Conservation (phyloP, 2,329 filamentous ascomycete genomes). For the Pseudogymnoascus sp. region DNA sequence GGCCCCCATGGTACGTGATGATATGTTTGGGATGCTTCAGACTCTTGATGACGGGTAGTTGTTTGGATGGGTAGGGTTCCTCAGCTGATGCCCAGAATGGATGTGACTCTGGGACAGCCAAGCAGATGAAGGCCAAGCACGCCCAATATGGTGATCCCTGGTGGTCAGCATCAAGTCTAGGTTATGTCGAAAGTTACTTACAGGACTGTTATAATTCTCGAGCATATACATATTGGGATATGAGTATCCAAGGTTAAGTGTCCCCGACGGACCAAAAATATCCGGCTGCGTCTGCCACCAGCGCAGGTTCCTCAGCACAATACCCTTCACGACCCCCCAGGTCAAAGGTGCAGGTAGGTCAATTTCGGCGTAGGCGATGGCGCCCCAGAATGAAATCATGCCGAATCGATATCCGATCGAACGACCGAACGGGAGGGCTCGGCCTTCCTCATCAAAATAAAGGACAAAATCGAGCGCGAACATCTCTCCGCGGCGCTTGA, state of each 20-base stretch:
- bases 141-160: slow-evolving; percentile 57
- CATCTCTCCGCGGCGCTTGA: slow-evolving; percentile 59
- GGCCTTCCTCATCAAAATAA: slow-evolving; percentile 66
- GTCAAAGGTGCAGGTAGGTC: slow-evolving; percentile 65
- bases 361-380: slow-evolving; percentile 68
- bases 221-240: slow-evolving; percentile 69
- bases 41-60: slow-evolving; percentile 53
- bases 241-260: slow-evolving; percentile 54
- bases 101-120: slow-evolving; percentile 62
- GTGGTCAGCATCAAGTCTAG: background rate
- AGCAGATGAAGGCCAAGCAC: slow-evolving; percentile 68
- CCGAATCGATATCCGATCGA: slow-evolving; percentile 78
- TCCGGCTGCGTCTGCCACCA: slow-evolving; percentile 74
- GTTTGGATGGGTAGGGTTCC: slow-evolving; percentile 49
- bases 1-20: slow-evolving; percentile 62
- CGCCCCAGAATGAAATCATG: slow-evolving; percentile 79
- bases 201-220: slow-evolving; percentile 78
- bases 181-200: slow-evolving; percentile 34
- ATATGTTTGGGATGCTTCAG: slow-evolving; percentile 69
- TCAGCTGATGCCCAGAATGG: slow-evolving; percentile 70
- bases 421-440: slow-evolving; percentile 70
- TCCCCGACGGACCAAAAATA: slow-evolving; percentile 70
- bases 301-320: slow-evolving; percentile 65
- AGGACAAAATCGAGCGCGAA: slow-evolving; percentile 67
- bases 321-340: slow-evolving; percentile 74